phyloP scores from a whole-genome alignment of 257 asterid genomes.

The Datura wrightii region DNA sequence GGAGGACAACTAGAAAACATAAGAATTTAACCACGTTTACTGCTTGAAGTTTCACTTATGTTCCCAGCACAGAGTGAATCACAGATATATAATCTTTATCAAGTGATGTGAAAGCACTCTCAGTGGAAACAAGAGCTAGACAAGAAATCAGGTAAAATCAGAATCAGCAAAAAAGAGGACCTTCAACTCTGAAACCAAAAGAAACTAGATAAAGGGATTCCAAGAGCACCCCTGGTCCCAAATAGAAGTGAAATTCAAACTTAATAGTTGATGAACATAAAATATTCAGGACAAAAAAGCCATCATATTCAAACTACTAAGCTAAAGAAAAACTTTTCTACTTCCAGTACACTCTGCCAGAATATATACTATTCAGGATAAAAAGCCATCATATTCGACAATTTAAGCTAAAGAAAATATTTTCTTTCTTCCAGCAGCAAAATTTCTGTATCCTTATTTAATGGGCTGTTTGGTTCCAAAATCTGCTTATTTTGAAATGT shows the following conservation, averaged over 20 bases:
- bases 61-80: background rate
- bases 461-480: background rate
- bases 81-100: background rate
- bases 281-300: background rate
- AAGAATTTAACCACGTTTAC: background rate
- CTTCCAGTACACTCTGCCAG: background rate
- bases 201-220: constrained; percentile 1
- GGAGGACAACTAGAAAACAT: background rate
- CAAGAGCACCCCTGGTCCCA: background rate
- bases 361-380: background rate
- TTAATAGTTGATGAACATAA: background rate
- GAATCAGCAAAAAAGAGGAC: background rate
- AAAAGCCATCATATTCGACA: background rate
- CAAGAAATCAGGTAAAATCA: background rate
- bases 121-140: background rate
- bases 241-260: constrained; percentile 5
- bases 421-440: background rate
- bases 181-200: background rate
- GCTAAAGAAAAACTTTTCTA: background rate
- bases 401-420: background rate
- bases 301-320: background rate
- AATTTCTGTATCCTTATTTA: background rate
- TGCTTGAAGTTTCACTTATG: constrained; percentile 1
- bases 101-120: background rate
- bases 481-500: background rate